phyloP scores from a whole-genome alignment of 1,139 yeast species.

The Geotrichum bryndzae region DNA sequence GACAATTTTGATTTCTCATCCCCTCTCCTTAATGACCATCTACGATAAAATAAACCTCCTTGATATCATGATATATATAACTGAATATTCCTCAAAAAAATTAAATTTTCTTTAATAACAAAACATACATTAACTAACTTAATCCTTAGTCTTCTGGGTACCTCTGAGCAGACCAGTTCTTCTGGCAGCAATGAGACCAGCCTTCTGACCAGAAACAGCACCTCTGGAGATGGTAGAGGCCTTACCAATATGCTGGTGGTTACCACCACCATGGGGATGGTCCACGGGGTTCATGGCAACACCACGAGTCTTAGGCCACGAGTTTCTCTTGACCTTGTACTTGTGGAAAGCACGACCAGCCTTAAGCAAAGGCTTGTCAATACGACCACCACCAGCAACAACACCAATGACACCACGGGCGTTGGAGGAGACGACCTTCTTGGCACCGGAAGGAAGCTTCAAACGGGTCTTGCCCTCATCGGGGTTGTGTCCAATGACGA shows the following conservation, averaged over 20 bases:
- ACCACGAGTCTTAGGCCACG: constrained; percentile 99
- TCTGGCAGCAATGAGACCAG: constrained; percentile 99
- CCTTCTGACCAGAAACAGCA: constrained; percentile 99
- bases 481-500: constrained; percentile 98
- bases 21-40: neutral
- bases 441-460: constrained; percentile 98
- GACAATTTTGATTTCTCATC: neutral
- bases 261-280: constrained; percentile 99
- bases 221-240: constrained; percentile 99
- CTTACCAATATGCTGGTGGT: constrained; percentile 99
- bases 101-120: constrained; percentile 1
- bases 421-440: constrained; percentile 88
- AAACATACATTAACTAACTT: constrained; percentile 27
- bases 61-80: neutral
- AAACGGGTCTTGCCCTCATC: constrained; percentile 98
- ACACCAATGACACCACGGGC: constrained; percentile 99
- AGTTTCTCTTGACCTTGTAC: constrained; percentile 98
- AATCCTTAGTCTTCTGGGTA: constrained; percentile 95
- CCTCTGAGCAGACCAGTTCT: constrained; percentile 99
- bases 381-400: constrained; percentile 99
- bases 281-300: constrained; percentile 99
- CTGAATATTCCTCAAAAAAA: neutral
- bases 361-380: constrained; percentile 97
- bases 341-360: constrained; percentile 99
- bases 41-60: neutral